Conservation (phyloP, 805 yeast species). For the Isabelozyma gotoi region DNA sequence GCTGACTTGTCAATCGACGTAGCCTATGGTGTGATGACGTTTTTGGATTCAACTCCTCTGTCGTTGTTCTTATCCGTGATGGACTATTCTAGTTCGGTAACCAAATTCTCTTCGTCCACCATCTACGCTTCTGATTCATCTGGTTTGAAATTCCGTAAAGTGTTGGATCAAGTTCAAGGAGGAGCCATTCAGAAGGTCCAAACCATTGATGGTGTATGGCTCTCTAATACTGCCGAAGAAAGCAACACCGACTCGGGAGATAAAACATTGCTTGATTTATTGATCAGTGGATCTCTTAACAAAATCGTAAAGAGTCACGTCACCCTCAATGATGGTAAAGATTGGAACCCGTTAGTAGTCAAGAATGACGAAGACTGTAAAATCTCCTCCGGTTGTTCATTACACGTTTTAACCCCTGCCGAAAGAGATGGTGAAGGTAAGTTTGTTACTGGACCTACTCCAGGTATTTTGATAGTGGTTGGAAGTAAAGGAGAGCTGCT, state of each 20-base stretch:
- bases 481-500: constrained; percentile 31
- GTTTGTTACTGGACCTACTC: constrained; percentile 51
- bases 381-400: constrained; percentile 48
- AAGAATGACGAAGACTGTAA: constrained; percentile 45
- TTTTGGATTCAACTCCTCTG: constrained; percentile 39
- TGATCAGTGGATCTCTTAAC: constrained; percentile 17
- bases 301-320: constrained; percentile 31
- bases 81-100: constrained; percentile 14
- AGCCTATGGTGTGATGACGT: constrained; percentile 32
- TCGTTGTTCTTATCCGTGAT: constrained; percentile 30
- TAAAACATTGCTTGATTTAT: constrained; percentile 24
- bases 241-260: constrained; percentile 13
- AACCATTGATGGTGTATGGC: constrained; percentile 61
- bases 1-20: constrained; percentile 41
- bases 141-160: constrained; percentile 50
- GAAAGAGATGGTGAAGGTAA: constrained; percentile 42
- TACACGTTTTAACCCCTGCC: constrained; percentile 35
- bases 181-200: constrained; percentile 47
- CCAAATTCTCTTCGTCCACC: constrained; percentile 23
- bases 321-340: constrained; percentile 52
- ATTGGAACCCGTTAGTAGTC: constrained; percentile 51
- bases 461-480: constrained; percentile 43
- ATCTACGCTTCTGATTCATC: constrained; percentile 56
- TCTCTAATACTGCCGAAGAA: constrained; percentile 39
- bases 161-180: constrained; percentile 42